Percentiles rank a stretch among this genome's conserved stretches.
Evolutionary conservation across 2,329 filamentous ascomycete species (phyloP).

Genomic region (Verticillium nubilum): DNA sequence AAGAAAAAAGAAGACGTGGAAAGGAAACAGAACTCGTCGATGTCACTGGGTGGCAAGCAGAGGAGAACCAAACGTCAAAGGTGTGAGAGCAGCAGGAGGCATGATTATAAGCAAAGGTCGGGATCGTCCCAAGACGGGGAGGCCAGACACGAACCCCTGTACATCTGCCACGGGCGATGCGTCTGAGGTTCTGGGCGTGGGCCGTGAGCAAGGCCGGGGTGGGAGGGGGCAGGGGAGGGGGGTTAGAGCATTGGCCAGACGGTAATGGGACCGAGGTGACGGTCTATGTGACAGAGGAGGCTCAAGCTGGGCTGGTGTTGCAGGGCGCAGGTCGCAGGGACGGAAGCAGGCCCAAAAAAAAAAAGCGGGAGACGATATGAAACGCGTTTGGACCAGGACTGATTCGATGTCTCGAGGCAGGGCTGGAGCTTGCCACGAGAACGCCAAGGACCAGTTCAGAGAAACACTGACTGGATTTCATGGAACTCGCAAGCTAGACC

Average conservation of each 20-base stretch:
- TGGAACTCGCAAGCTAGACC: too few relatives aligned
- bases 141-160: neutral
- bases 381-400: conserved; percentile 2
- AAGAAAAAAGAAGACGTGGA: conserved; percentile 12
- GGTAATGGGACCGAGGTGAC: neutral
- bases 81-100: conserved; percentile 22
- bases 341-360: too few relatives aligned
- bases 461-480: neutral
- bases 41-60: conserved; percentile 17
- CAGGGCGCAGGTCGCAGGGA: neutral
- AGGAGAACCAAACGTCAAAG: conserved; percentile 22
- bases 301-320: neutral
- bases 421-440: neutral
- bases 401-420: neutral
- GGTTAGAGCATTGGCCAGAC: neutral
- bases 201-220: neutral
- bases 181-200: neutral
- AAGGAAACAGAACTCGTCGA: conserved; percentile 18
- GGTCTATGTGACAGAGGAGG: neutral
- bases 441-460: too few relatives aligned
- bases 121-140: conserved; percentile 27
- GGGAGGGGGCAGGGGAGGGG: neutral
- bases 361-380: neutral
- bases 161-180: neutral
- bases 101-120: conserved; percentile 35